Evolutionary conservation across 257 asterid species (phyloP).

Genomic region (Lithospermum erythrorhizon): DNA sequence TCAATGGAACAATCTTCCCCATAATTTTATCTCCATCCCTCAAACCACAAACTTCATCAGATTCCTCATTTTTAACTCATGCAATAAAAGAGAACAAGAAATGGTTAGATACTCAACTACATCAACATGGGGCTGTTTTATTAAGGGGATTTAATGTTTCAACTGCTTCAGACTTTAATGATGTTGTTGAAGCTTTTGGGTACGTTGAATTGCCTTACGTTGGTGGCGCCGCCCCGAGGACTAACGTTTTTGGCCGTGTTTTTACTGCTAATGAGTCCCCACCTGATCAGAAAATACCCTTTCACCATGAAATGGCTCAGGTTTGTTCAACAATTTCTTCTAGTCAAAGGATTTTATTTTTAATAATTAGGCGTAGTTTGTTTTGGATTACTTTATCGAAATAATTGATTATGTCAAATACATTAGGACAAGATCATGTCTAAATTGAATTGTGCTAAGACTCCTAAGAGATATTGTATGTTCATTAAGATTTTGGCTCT

Average conservation of each 20-base stretch:
- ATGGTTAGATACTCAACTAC: conserved; percentile 50
- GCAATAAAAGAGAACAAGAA: conserved; percentile 41
- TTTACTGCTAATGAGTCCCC: conserved; percentile 88
- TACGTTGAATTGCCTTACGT: conserved; percentile 76
- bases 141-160: conserved; percentile 47
- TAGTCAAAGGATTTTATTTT: no score
- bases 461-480: no score
- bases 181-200: conserved; percentile 74
- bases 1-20: conserved; percentile 46
- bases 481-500: no score
- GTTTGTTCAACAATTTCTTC: conserved; percentile 12
- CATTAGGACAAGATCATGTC: no score
- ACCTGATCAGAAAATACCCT: conserved; percentile 73
- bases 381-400: no score
- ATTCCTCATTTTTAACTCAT: conserved; percentile 13
- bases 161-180: conserved; percentile 66
- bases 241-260: conserved; percentile 70
- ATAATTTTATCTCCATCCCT: conserved; percentile 39
- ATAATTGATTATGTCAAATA: no score
- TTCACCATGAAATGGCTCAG: conserved; percentile 88
- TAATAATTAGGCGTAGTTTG: no score
- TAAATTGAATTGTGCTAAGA: no score
- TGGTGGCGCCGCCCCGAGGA: conserved; percentile 88
- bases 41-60: not conserved
- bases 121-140: conserved; percentile 54